phyloP scores from a whole-genome alignment of 108 stramenopile species.

The Skeletonema menzelii region DNA sequence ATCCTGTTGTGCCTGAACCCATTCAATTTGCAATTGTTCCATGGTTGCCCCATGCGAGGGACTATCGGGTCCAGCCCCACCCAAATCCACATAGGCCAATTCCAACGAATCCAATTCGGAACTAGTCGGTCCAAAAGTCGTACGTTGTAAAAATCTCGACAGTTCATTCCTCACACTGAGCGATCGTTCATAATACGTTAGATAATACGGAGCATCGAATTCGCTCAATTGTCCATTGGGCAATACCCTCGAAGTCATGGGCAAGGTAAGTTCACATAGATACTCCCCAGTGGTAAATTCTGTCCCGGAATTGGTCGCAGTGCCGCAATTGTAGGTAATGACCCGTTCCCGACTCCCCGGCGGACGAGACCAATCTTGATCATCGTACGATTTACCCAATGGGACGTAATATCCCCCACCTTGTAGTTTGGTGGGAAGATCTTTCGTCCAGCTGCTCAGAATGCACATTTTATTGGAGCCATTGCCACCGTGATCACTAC shows the following conservation, averaged over 20 bases:
- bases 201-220: slow-evolving; percentile 21
- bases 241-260: slow-evolving; percentile 6
- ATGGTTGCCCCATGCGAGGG: slow-evolving; percentile 4
- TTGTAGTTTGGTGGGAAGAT: background rate
- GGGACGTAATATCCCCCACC: slow-evolving; percentile 15
- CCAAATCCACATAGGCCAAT: slow-evolving; percentile 14
- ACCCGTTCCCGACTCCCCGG: slow-evolving; percentile 6
- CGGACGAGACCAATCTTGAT: slow-evolving; percentile 25
- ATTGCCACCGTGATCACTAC: background rate
- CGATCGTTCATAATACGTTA: slow-evolving; percentile 19
- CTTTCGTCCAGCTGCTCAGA: slow-evolving; percentile 17
- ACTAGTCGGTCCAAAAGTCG: slow-evolving; percentile 56
- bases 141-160: slow-evolving; percentile 55
- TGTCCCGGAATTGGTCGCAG: slow-evolving; percentile 28
- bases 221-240: slow-evolving; percentile 1
- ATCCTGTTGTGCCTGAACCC: slow-evolving; percentile 30
- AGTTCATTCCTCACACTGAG: slow-evolving; percentile 26
- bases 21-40: slow-evolving; percentile 19
- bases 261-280: slow-evolving; percentile 35
- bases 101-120: slow-evolving; percentile 35
- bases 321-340: slow-evolving; percentile 16
- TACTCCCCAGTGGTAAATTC: slow-evolving; percentile 28
- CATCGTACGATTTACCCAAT: slow-evolving; percentile 1
- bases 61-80: background rate
- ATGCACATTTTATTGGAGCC: slow-evolving; percentile 28